These are phyloP conservation scores for Phytophthora pinifolia DNA, from an alignment of 352 stramenopile species.

Conservation along the genomic window DNA sequence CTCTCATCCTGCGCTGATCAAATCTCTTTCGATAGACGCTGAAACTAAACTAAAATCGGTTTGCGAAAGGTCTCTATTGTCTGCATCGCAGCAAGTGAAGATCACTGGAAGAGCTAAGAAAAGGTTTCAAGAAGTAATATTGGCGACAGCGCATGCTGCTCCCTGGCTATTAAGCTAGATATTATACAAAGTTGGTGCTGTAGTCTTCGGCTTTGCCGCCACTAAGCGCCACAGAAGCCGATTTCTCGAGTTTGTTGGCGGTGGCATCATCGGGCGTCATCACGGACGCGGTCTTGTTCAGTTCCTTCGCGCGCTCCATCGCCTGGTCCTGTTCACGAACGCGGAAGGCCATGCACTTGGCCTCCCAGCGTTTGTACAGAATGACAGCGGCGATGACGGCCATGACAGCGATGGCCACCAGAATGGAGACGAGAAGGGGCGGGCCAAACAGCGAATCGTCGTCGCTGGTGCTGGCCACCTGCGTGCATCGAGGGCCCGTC, in stretches of 20 bases:
- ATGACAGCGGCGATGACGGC: slow-evolving; percentile 6
- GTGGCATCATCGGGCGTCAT: slow-evolving; percentile 17
- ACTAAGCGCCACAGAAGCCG: slow-evolving; percentile 3
- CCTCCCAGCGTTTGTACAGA: slow-evolving; percentile 9
- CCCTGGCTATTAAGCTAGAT: neutral
- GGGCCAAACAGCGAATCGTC: slow-evolving; percentile 19
- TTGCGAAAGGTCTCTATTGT: too few species aligned
- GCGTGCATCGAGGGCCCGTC: slow-evolving; percentile 44
- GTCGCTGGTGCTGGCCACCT: slow-evolving; percentile 8
- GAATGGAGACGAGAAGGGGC: slow-evolving; percentile 21
- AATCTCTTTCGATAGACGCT: too few species aligned
- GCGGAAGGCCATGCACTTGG: neutral
- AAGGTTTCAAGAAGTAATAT: slow-evolving; percentile 10
- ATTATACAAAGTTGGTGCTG: slow-evolving; percentile 38
- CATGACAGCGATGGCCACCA: slow-evolving; percentile 14
- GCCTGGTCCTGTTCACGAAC: slow-evolving; percentile 2
- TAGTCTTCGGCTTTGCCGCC: slow-evolving; percentile 22
- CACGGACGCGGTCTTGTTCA: slow-evolving; percentile 23
- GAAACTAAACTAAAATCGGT: too few species aligned
- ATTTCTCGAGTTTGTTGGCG: slow-evolving; percentile 6
- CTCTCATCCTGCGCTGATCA: too few species aligned
- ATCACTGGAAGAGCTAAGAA: slow-evolving; percentile 15
- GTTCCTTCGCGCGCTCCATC: slow-evolving; percentile 10
- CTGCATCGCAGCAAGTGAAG: too few species aligned
- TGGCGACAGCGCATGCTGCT: too few species aligned